Conservation (phyloP, 768 basidiomycete genomes). For the Suillus fuscotomentosus region DNA sequence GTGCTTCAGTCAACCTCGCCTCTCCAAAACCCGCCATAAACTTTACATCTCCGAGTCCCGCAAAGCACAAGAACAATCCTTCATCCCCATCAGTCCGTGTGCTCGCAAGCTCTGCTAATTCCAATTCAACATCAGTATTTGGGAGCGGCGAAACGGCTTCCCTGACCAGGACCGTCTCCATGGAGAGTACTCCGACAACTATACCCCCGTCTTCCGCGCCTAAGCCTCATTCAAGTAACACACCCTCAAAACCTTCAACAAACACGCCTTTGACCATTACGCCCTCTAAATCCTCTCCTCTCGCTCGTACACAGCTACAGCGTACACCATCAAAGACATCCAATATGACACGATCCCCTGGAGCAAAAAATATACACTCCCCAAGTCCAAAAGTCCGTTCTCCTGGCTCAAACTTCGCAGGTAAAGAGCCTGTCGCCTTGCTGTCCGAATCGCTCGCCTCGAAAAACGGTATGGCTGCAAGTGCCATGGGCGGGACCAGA, state of each 20-base stretch:
- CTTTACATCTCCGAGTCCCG: constrained; percentile 40
- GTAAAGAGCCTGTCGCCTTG: constrained; percentile 12
- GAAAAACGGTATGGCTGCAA: not conserved
- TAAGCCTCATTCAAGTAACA: constrained; percentile 37
- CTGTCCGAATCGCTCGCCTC: constrained; percentile 17
- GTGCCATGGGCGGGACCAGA: not conserved
- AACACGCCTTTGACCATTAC: constrained; percentile 20
- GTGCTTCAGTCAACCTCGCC: constrained; percentile 13
- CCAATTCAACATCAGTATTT: constrained; percentile 1
- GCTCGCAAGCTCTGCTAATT: not conserved
- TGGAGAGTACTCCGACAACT: constrained; percentile 1
- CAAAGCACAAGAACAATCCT: constrained; percentile 21
- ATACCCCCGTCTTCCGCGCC: constrained; percentile 29
- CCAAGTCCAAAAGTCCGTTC: constrained; percentile 1
- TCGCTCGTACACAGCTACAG: constrained; percentile 13
- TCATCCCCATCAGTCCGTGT: not conserved
- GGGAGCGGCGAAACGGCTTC: not conserved
- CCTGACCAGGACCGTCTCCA: not conserved
- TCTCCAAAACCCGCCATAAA: constrained; percentile 35
- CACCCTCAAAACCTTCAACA: constrained; percentile 21
- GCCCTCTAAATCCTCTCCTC: constrained; percentile 17
- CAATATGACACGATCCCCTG: constrained; percentile 10
- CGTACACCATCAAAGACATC: constrained; percentile 19
- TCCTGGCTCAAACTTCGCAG: not conserved
- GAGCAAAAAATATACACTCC: constrained; percentile 5